Evolutionary conservation across 2,329 filamentous ascomycete species (phyloP).

Genomic region (Colletotrichum abscissum): DNA sequence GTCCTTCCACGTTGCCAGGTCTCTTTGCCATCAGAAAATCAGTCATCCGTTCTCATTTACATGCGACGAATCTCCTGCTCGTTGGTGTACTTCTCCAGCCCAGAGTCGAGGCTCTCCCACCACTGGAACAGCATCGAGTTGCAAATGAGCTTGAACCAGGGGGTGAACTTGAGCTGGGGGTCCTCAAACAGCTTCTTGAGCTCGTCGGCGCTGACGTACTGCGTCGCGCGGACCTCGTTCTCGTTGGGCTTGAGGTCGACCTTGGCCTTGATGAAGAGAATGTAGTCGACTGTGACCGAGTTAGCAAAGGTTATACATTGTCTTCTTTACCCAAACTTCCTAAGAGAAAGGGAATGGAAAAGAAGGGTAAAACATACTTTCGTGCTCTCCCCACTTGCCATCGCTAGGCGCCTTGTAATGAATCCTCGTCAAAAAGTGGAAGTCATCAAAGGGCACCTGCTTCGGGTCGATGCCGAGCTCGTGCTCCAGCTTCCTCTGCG

Average conservation of each 20-base stretch:
- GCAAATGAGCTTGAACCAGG: conserved; percentile 99
- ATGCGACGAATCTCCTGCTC: conserved; percentile 91
- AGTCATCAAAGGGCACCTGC: conserved; percentile 91
- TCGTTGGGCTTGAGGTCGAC: conserved; percentile 84
- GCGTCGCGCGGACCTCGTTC: conserved; percentile 89
- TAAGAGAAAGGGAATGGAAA: not conserved
- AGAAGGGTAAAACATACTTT: conserved; percentile 72
- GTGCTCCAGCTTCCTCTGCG: conserved; percentile 92
- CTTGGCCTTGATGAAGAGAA: conserved; percentile 95
- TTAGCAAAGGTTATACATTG: conserved; percentile 25
- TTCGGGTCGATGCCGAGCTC: conserved; percentile 91
- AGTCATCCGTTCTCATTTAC: conserved; percentile 47
- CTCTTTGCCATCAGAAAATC: not conserved
- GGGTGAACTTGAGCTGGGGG: conserved; percentile 85
- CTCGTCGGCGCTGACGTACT: conserved; percentile 85
- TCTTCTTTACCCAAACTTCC: not conserved
- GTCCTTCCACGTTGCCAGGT: not conserved
- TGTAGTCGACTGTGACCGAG: conserved; percentile 83
- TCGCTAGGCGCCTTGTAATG: conserved; percentile 98
- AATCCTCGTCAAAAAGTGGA: conserved; percentile 94
- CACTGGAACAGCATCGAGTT: conserved; percentile 97
- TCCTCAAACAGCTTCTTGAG: conserved; percentile 89
- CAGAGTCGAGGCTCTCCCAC: conserved; percentile 88
- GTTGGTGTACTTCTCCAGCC: conserved; percentile 85
- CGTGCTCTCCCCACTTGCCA: conserved; percentile 98